Percentiles rank a stretch among this genome's conserved stretches.
Conservation (phyloP, 805 yeast species). For the Debaryomyces hansenii region DNA sequence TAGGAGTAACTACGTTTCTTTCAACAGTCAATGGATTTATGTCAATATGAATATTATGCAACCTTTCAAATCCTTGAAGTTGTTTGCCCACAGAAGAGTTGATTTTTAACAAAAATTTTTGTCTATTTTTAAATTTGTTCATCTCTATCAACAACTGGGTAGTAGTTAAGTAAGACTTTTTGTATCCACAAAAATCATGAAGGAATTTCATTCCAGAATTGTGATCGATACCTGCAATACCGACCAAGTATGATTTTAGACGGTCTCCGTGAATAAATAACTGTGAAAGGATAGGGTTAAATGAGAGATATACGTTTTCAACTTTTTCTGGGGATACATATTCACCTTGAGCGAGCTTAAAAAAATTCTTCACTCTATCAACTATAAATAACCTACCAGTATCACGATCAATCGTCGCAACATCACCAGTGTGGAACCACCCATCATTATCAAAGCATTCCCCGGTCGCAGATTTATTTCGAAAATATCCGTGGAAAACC, state of each 20-base stretch:
- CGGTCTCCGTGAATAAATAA: constrained; percentile 66
- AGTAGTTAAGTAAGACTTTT: constrained; percentile 7
- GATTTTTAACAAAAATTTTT: constrained; percentile 23
- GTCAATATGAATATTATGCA: constrained; percentile 27
- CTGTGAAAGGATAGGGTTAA: constrained; percentile 51
- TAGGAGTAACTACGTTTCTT: constrained; percentile 64
- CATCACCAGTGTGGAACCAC: constrained; percentile 65
- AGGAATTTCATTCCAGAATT: constrained; percentile 22
- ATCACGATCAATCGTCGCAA: constrained; percentile 48
- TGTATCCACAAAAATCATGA: constrained; percentile 13
- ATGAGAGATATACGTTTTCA: constrained; percentile 60
- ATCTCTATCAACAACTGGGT: constrained; percentile 13
- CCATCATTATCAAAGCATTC: constrained; percentile 55
- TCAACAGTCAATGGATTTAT: constrained; percentile 45
- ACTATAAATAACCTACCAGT: constrained; percentile 59
- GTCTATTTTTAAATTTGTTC: constrained; percentile 16
- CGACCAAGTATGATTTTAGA: constrained; percentile 54
- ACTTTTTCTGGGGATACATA: constrained; percentile 77
- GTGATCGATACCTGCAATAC: constrained; percentile 60
- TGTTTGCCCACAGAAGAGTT: constrained; percentile 11
- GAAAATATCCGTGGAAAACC: constrained; percentile 55
- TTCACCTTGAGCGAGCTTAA: constrained; percentile 54
- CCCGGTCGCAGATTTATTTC: constrained; percentile 54
- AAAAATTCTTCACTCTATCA: constrained; percentile 78
- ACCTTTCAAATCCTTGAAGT: constrained; percentile 29